Conservation (phyloP, 1,284 basidiomycete species). For the Cutaneotrichosporon sp. region DNA sequence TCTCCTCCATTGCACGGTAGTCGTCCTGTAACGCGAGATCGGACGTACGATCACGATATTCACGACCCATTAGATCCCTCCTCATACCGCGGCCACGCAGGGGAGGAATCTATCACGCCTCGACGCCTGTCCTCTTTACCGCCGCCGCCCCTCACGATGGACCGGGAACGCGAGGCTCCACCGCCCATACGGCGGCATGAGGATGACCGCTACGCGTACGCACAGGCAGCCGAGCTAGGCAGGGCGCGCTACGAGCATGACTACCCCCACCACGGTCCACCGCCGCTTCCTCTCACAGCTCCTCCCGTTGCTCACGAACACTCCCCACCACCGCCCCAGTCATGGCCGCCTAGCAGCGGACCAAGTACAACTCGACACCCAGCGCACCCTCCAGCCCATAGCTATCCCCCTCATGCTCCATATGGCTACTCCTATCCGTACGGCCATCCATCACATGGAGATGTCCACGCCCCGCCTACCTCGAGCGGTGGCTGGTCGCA, state of each 20-base stretch:
- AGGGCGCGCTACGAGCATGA: neutral
- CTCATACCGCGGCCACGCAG: too few relatives aligned
- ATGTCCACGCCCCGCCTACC: neutral
- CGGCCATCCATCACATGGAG: neutral
- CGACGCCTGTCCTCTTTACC: neutral
- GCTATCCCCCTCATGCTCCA: neutral
- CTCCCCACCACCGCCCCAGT: neutral
- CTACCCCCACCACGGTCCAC: neutral
- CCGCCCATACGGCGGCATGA: neutral
- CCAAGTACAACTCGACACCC: neutral
- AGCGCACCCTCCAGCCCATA: neutral
- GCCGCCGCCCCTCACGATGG: neutral
- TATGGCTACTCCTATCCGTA: neutral
- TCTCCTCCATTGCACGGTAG: too few relatives aligned
- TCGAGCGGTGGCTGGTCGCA: constrained; percentile 1
- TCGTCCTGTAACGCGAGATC: too few relatives aligned
- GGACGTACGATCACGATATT: too few relatives aligned
- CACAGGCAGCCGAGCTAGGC: neutral
- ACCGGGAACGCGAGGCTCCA: neutral
- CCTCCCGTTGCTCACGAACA: neutral
- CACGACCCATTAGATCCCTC: too few relatives aligned
- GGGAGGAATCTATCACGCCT: neutral
- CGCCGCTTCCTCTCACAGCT: neutral
- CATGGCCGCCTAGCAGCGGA: neutral
- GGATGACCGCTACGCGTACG: neutral